Conservation (phyloP, 768 basidiomycete species). For the Termitomyces eurrhizus region DNA sequence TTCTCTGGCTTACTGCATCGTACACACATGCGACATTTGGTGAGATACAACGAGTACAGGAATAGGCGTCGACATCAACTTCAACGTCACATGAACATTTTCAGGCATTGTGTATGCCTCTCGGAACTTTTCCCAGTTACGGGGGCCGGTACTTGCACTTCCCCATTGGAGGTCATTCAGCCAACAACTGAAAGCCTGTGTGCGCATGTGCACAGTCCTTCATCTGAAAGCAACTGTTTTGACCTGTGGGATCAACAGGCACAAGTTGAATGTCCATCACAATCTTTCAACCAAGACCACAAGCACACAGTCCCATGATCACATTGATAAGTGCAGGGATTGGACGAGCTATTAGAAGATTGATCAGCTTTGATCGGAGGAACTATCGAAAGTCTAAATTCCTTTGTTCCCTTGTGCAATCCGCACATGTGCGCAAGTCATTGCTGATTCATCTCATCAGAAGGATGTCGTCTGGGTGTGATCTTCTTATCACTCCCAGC, state of each 20-base stretch:
- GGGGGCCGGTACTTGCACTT: background rate
- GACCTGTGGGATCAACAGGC: background rate
- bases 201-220: background rate
- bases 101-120: background rate
- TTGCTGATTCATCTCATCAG: background rate
- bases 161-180: background rate
- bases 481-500: background rate
- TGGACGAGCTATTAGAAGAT: background rate
- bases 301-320: background rate
- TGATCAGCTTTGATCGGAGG: background rate
- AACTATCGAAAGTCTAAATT: background rate
- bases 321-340: background rate
- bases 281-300: background rate
- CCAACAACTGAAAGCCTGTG: background rate
- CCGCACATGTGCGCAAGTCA: background rate
- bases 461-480: background rate
- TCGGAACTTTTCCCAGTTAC: background rate
- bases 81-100: background rate
- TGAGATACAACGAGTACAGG: background rate
- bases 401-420: background rate
- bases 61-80: background rate
- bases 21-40: background rate
- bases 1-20: background rate
- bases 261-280: background rate
- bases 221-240: background rate